Evolutionary conservation across 83 land plant species (phyloP), one percentile per base, ranked within the genome.

Genomic region (Thuja plicata): DNA sequence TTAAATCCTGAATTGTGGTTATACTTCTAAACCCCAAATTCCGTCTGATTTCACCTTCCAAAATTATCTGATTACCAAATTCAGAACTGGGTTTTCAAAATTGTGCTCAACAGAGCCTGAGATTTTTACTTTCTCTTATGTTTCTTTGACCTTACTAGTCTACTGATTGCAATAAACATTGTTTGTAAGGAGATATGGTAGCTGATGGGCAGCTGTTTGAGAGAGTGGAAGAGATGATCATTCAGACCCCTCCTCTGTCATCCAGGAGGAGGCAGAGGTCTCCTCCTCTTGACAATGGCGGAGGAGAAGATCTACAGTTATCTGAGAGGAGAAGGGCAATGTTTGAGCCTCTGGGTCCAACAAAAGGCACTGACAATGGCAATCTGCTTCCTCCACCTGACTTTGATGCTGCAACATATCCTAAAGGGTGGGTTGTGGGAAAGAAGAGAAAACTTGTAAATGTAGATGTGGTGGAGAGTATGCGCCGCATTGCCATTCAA

Each of bases 401-500:
- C 86, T 97, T 97, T 88, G 99, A 97, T 35, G 6, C 95, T 37
- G 88, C 95, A 24, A 45, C 87, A n/a, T 97, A 97, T 91, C 99
- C 99, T 21, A 88, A 89, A 54, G 98, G 97, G 13, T 97, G 99
- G 99, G 92, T 97, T 81, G 92, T 96, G 48, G 99, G 99, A 12
- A 97, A 97, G 93, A 96, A 95, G 90, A 87, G 99, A 50, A 97
- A 97, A 92, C 95, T 97, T 41, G 99, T 97, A 7, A 97, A 97
- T 89, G 98, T 97, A 48, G 99, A 97, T 86, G 99, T 97, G 57
- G 99, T 97, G 41, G 99, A 97, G 92, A 97, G 99, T 90, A 96
- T 96, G 99, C 89, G 99, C 27, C 92, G 95, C 85, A 96, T 97
- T 90, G 99, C 99, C 19, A 92, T 96, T 30, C 99, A 97, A 78